Evolutionary conservation across 495 filamentous ascomycete genomes (phyloP).

Genomic region (Penicillium bialowiezense): DNA sequence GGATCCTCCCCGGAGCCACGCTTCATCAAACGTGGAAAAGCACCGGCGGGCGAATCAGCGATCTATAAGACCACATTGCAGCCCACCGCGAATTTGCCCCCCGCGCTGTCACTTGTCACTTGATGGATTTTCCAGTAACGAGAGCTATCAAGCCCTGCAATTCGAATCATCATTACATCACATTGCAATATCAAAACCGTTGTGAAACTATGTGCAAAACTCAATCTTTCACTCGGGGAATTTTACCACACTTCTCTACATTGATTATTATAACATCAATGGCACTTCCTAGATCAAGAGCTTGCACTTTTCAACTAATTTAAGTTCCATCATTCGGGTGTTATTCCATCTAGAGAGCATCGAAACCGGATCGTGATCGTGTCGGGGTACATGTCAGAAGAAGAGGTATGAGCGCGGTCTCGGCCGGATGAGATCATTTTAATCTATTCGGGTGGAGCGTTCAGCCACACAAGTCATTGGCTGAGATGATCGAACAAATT

Average conservation of each 20-base stretch:
- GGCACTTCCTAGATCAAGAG: too few relatives aligned
- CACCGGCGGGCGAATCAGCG: conserved; percentile 10
- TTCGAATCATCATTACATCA: conserved; percentile 30
- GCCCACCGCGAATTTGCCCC: conserved; percentile 16
- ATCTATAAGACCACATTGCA: neutral
- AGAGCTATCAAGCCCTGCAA: neutral
- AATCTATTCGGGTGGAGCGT: conserved; percentile 32
- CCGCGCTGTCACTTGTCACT: conserved; percentile 6
- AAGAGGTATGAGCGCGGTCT: conserved; percentile 9
- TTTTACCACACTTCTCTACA: too few relatives aligned
- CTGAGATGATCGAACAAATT: conserved; percentile 20
- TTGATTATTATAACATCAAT: too few relatives aligned
- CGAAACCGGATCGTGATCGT: neutral
- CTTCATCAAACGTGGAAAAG: conserved; percentile 12
- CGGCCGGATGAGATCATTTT: conserved; percentile 34
- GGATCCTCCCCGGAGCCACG: conserved; percentile 14
- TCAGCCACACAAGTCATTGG: conserved; percentile 31
- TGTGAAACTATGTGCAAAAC: conserved; percentile 8
- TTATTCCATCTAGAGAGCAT: too few relatives aligned
- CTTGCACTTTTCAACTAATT: too few relatives aligned
- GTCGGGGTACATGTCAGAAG: conserved; percentile 2
- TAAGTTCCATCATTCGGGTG: too few relatives aligned
- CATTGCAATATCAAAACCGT: conserved; percentile 1
- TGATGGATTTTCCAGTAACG: neutral
- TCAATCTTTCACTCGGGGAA: neutral